These are phyloP conservation scores for Schwanniomyces sp. DNA, from an alignment of 805 yeast genomes.

Conservation along the genomic window DNA sequence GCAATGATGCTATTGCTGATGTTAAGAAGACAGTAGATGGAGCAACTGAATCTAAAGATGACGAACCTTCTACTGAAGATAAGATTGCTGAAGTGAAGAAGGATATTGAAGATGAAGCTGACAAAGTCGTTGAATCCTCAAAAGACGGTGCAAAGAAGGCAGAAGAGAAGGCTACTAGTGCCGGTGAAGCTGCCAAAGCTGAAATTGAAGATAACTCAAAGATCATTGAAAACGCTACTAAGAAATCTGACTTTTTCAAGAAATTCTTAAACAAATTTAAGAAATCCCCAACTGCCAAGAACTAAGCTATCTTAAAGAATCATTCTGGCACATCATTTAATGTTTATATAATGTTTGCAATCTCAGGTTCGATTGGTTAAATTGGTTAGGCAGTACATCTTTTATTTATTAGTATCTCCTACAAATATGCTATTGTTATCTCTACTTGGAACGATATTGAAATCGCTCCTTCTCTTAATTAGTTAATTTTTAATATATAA, in stretches of 20 bases:
- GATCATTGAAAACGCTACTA: conserved; percentile 31
- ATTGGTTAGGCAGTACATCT: background rate
- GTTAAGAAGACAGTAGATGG: conserved; percentile 2
- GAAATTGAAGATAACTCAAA: conserved; percentile 24
- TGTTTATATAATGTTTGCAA: background rate
- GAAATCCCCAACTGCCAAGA: conserved; percentile 20
- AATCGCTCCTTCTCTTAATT: background rate
- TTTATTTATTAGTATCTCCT: background rate
- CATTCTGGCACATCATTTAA: background rate
- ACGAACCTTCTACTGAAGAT: conserved; percentile 7
- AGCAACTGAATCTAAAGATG: conserved; percentile 4
- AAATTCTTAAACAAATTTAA: conserved; percentile 36
- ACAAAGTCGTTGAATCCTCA: conserved; percentile 14
- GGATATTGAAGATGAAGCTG: conserved; percentile 7
- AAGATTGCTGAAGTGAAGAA: conserved; percentile 6
- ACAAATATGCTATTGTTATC: background rate
- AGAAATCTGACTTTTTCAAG: conserved; percentile 38
- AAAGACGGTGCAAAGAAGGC: conserved; percentile 1
- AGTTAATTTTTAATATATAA: background rate
- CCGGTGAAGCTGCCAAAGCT: conserved; percentile 23
- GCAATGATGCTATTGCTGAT: conserved; percentile 1
- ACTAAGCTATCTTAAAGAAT: background rate
- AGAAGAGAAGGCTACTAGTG: conserved; percentile 4
- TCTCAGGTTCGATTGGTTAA: background rate
- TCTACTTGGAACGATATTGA: background rate